phyloP scores from a whole-genome alignment of 768 basidiomycete species.

The Kwoniella europaea region DNA sequence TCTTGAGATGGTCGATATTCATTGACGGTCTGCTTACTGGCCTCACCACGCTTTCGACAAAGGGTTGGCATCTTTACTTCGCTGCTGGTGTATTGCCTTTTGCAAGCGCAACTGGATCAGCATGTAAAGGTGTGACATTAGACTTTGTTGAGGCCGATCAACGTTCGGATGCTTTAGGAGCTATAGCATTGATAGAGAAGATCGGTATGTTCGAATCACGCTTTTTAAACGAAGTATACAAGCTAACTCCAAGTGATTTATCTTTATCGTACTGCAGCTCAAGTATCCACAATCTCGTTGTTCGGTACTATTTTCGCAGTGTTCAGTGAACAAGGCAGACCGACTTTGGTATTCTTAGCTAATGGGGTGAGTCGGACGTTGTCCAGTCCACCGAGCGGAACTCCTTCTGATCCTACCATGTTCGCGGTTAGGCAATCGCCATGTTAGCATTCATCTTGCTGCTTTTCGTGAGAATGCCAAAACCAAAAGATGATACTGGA shows the following conservation, averaged over 20 bases:
- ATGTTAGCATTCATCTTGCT: constrained; percentile 41
- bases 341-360: constrained; percentile 43
- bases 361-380: constrained; percentile 48
- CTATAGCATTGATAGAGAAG: constrained; percentile 52
- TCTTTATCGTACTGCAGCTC: constrained; percentile 16
- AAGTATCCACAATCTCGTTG: constrained; percentile 42
- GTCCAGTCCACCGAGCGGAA: not conserved
- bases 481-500: constrained; percentile 1
- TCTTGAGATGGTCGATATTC: constrained; percentile 51
- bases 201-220: constrained; percentile 34
- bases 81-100: constrained; percentile 55
- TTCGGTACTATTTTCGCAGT: constrained; percentile 44
- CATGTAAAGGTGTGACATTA: constrained; percentile 55
- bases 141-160: constrained; percentile 52
- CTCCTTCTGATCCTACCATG: not conserved
- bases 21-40: constrained; percentile 52
- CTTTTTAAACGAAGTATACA: too few relatives aligned
- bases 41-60: constrained; percentile 28
- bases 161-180: constrained; percentile 52
- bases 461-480: constrained; percentile 42
- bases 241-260: too few relatives aligned
- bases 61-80: constrained; percentile 52
- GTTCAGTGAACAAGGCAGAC: constrained; percentile 37
- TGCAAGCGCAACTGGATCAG: constrained; percentile 55
- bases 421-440: constrained; percentile 30